Evolutionary conservation across 441 rosid genomes (phyloP).

Genomic region (Eutrema salsugineum): DNA sequence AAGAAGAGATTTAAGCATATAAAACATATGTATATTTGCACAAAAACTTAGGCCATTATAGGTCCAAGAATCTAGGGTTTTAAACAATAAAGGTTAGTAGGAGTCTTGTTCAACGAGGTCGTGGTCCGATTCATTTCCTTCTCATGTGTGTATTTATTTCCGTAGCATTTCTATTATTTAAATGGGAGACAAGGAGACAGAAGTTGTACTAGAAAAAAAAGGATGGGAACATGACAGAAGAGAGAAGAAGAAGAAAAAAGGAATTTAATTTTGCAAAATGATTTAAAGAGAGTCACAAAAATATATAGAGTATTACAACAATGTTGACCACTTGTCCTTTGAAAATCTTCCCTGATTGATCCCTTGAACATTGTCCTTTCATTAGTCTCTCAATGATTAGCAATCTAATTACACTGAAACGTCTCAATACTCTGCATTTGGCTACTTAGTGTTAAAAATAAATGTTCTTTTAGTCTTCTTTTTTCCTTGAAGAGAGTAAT

Average conservation of each 20-base stretch:
- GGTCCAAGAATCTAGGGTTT: slow-evolving; percentile 30
- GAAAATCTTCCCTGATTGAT: slow-evolving; percentile 28
- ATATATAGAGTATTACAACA: slow-evolving; percentile 11
- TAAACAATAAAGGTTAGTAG: slow-evolving; percentile 15
- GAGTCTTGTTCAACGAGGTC: slow-evolving; percentile 22
- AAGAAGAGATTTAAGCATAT: slow-evolving; percentile 1
- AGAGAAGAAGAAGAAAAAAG: not conserved
- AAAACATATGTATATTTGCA: not conserved
- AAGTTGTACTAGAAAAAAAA: slow-evolving; percentile 5
- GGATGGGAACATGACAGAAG: slow-evolving; percentile 20
- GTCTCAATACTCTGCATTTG: slow-evolving; percentile 31
- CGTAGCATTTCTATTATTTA: not conserved
- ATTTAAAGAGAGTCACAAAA: slow-evolving; percentile 10
- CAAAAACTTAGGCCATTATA: not conserved
- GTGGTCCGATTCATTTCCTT: slow-evolving; percentile 26
- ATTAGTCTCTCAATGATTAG: slow-evolving; percentile 16
- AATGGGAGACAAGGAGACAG: slow-evolving; percentile 26
- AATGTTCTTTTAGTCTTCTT: not conserved
- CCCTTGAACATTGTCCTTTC: slow-evolving; percentile 19
- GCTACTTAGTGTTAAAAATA: slow-evolving; percentile 8
- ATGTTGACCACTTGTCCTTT: slow-evolving; percentile 32
- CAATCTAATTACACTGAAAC: slow-evolving; percentile 19
- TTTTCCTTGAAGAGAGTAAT: slow-evolving; percentile 2
- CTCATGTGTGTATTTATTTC: slow-evolving; percentile 19
- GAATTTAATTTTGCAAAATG: slow-evolving; percentile 6